Evolutionary conservation across 1,284 basidiomycete species (phyloP).

Genomic region (Moniliella sp.): DNA sequence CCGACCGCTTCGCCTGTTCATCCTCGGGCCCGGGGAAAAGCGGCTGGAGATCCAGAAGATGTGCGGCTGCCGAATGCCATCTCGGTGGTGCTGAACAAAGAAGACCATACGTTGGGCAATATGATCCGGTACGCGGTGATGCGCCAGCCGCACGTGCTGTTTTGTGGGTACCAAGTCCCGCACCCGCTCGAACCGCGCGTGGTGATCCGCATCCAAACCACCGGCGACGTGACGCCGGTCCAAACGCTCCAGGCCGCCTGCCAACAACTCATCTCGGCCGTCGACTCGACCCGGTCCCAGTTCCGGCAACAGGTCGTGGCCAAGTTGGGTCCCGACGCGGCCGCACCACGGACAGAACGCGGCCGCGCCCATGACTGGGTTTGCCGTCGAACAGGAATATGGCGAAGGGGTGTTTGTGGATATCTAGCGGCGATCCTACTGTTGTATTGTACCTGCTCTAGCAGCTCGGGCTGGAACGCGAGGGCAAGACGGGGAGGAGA

Average conservation of each 20-base stretch:
- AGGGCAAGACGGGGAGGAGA: too few species aligned
- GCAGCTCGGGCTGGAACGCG: too few species aligned
- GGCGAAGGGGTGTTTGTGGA: too few species aligned
- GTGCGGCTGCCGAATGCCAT: conserved; percentile 92
- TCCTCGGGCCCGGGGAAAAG: conserved; percentile 76
- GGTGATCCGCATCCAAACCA: conserved; percentile 80
- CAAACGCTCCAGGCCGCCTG: conserved; percentile 65
- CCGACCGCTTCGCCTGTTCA: conserved; percentile 74
- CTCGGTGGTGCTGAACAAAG: conserved; percentile 75
- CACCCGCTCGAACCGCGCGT: conserved; percentile 87
- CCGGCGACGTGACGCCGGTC: conserved; percentile 62
- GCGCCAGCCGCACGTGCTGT: conserved; percentile 40
- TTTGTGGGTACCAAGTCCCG: conserved; percentile 91
- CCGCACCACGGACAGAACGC: too few species aligned
- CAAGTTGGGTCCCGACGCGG: too few species aligned
- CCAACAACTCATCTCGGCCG: conserved; percentile 55
- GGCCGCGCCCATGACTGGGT: too few species aligned
- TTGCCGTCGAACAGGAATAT: too few species aligned
- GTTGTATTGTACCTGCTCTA: too few species aligned
- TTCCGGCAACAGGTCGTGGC: background rate
- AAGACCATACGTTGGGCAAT: conserved; percentile 89
- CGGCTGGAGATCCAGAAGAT: conserved; percentile 74
- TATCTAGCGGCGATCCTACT: too few species aligned
- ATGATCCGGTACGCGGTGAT: conserved; percentile 59
- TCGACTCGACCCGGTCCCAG: conserved; percentile 36